These are phyloP conservation scores for Diaporthe caulivora DNA, from an alignment of 2,329 filamentous ascomycete genomes.

Conservation along the genomic window DNA sequence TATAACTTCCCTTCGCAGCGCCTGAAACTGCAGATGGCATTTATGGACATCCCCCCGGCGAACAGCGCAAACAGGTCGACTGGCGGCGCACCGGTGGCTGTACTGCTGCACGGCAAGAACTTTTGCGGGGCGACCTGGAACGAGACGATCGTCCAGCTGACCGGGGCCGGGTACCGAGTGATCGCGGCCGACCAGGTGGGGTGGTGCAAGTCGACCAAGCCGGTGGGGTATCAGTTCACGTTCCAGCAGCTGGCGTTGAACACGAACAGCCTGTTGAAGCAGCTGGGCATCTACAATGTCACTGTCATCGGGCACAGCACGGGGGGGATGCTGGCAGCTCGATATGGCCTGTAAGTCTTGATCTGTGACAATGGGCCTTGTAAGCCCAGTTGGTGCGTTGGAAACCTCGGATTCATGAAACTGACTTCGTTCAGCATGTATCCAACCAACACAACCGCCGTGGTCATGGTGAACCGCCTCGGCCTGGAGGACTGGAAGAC, in stretches of 20 bases:
- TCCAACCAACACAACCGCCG: conserved; percentile 54
- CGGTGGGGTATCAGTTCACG: conserved; percentile 63
- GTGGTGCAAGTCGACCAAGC: conserved; percentile 70
- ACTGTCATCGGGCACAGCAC: conserved; percentile 67
- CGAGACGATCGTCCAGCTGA: conserved; percentile 57
- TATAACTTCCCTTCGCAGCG: conserved; percentile 62
- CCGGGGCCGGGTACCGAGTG: conserved; percentile 61
- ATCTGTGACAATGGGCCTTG: too few relatives aligned
- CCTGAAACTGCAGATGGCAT: conserved; percentile 65
- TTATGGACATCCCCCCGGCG: conserved; percentile 63
- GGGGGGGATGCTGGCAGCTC: conserved; percentile 66
- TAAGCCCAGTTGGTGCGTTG: too few relatives aligned
- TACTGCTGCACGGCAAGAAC: conserved; percentile 68
- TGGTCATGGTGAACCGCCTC: conserved; percentile 65
- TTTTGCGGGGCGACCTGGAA: conserved; percentile 68
- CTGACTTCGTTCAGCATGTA: too few relatives aligned
- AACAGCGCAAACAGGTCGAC: conserved; percentile 42
- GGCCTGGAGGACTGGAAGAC: conserved; percentile 67
- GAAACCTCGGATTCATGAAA: too few relatives aligned
- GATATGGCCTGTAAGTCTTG: conserved; percentile 56
- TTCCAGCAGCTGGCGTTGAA: conserved; percentile 64
- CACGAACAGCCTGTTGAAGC: conserved; percentile 60
- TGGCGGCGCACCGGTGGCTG: conserved; percentile 51
- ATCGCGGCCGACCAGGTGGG: conserved; percentile 67
- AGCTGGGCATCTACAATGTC: conserved; percentile 56